Conservation (phyloP, 1,284 basidiomycete genomes). For the Porogramme epimiltina region DNA sequence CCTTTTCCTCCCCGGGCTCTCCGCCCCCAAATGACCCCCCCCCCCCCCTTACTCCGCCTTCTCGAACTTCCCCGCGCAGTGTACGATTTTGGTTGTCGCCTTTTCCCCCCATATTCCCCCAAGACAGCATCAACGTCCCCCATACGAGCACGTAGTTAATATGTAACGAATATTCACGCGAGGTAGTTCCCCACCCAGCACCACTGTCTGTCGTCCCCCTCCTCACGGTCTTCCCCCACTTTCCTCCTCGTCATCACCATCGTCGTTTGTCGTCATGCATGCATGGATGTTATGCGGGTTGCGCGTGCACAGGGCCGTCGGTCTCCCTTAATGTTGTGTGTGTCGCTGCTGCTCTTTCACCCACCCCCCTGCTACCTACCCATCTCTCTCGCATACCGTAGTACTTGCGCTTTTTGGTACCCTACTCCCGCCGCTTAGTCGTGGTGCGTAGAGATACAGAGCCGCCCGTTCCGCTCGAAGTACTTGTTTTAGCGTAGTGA, state of each 20-base stretch:
- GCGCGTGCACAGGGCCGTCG: background rate
- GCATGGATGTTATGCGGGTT: background rate
- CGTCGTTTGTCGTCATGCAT: too few relatives aligned
- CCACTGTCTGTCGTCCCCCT: background rate
- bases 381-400: too few relatives aligned
- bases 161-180: slow-evolving; percentile 19
- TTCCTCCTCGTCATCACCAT: background rate
- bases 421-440: too few relatives aligned
- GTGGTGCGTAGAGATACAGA: too few relatives aligned
- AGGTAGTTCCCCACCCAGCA: slow-evolving; percentile 9
- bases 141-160: slow-evolving; percentile 13
- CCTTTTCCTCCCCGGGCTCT: too few relatives aligned
- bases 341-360: too few relatives aligned
- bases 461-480: too few relatives aligned
- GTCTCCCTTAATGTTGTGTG: too few relatives aligned
- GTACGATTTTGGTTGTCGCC: slow-evolving; percentile 4
- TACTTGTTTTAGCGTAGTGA: background rate
- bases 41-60: too few relatives aligned
- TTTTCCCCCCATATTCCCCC: slow-evolving; percentile 2
- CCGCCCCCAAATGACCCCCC: too few relatives aligned
- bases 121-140: background rate
- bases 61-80: background rate
- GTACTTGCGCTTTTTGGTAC: too few relatives aligned
- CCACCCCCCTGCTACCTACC: too few relatives aligned
- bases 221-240: background rate